Percentiles rank a stretch among this genome's conserved stretches.
These are phyloP conservation scores for Jamesozyma lodderae DNA, from an alignment of 805 yeast species.

Conservation along the genomic window DNA sequence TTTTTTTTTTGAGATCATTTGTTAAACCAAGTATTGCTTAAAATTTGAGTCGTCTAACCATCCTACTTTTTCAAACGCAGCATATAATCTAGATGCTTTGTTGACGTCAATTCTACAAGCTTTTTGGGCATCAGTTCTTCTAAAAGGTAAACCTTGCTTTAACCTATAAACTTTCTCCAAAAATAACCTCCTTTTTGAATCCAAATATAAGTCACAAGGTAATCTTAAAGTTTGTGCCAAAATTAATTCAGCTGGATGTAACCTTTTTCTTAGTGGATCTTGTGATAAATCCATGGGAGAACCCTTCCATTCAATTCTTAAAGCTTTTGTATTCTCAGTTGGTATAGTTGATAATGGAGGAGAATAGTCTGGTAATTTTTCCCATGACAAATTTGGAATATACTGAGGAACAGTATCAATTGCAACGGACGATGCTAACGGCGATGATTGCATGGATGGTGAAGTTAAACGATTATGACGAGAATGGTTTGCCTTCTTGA, in stretches of 20 bases:
- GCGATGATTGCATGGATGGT: constrained; percentile 27
- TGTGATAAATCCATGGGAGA: constrained; percentile 83
- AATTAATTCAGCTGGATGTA: constrained; percentile 86
- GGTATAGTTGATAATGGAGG: constrained; percentile 65
- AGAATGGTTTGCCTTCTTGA: neutral
- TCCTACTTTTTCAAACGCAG: constrained; percentile 85
- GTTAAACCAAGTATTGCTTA: constrained; percentile 34
- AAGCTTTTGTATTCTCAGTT: constrained; percentile 48
- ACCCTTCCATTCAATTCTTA: constrained; percentile 96
- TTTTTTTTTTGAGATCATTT: too few relatives aligned
- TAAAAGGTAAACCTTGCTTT: constrained; percentile 64
- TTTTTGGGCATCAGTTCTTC: constrained; percentile 96
- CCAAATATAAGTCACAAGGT: constrained; percentile 77
- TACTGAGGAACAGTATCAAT: constrained; percentile 25
- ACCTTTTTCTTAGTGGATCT: constrained; percentile 62
- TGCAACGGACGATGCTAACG: constrained; percentile 24
- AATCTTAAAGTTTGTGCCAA: constrained; percentile 84
- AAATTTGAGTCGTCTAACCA: constrained; percentile 80
- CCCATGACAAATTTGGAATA: constrained; percentile 51
- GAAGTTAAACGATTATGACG: neutral
- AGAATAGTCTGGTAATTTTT: constrained; percentile 71
- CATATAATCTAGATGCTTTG: constrained; percentile 84
- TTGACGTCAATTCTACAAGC: constrained; percentile 96
- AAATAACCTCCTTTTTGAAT: constrained; percentile 75
- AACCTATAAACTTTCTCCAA: constrained; percentile 78